A percentile compares a stretch with the other conserved stretches of the same genome.
These are phyloP conservation scores for Apium graveolens DNA, from an alignment of 129 eudicot genomes.

Conservation along the genomic window DNA sequence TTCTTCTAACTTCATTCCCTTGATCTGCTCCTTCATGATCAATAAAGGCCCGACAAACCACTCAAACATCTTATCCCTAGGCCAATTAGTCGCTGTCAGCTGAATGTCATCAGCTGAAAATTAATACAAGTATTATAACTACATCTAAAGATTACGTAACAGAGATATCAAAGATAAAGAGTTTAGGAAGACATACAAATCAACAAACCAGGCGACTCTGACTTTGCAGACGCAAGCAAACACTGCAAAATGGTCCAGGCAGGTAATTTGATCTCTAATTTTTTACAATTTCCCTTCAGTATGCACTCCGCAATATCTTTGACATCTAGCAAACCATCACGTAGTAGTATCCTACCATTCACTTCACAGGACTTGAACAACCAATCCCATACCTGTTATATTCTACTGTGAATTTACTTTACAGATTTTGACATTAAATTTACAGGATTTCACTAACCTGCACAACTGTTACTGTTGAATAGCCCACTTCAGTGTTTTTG, in stretches of 20 bases:
- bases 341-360: conserved; percentile 67
- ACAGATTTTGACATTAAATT: not conserved
- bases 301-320: conserved; percentile 73
- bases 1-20: conserved; percentile 43
- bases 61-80: conserved; percentile 69
- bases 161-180: not conserved
- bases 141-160: not conserved
- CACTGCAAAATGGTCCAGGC: conserved; percentile 82
- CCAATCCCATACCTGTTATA: conserved; percentile 79
- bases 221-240: conserved; percentile 74
- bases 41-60: conserved; percentile 86
- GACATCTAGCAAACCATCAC: conserved; percentile 64
- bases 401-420: not conserved
- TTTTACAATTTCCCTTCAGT: conserved; percentile 65
- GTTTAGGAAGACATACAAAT: conserved; percentile 41
- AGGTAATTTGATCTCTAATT: conserved; percentile 59
- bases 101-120: conserved; percentile 63
- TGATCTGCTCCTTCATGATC: conserved; percentile 83
- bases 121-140: not conserved
- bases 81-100: conserved; percentile 45
- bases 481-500: conserved; percentile 59
- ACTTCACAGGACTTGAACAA: conserved; percentile 80
- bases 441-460: conserved; percentile 30
- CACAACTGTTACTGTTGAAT: conserved; percentile 68
- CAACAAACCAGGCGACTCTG: conserved; percentile 65